A percentile compares a stretch with the other conserved stretches of the same genome.
Conservation (phyloP, 2,329 filamentous ascomycete genomes). For the Huntiella moniliformis region DNA sequence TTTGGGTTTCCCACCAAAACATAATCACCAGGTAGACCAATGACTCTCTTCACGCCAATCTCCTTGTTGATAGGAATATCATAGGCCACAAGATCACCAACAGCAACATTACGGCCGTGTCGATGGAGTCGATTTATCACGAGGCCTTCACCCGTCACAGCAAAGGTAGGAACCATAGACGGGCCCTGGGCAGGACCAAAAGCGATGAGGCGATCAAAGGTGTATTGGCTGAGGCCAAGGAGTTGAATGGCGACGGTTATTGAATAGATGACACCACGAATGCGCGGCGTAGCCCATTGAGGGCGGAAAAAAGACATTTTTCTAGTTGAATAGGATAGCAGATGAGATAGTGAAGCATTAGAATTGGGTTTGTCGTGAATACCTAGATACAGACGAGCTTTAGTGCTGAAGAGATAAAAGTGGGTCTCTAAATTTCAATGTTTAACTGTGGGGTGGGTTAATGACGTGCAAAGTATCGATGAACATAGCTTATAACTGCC, state of each 20-base stretch:
- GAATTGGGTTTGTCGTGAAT: not conserved
- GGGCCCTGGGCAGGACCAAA: conserved; percentile 46
- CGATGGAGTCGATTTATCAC: conserved; percentile 50
- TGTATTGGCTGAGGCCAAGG: conserved; percentile 30
- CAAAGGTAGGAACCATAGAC: conserved; percentile 79
- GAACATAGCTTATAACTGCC: not conserved
- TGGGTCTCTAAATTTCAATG: too few species aligned
- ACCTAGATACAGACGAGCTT: not conserved
- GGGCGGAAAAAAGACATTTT: conserved; percentile 9
- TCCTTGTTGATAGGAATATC: conserved; percentile 46
- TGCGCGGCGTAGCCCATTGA: conserved; percentile 6
- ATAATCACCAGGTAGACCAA: conserved; percentile 60
- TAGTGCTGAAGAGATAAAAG: not conserved
- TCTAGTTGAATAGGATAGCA: not conserved
- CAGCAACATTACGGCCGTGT: conserved; percentile 41
- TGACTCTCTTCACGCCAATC: conserved; percentile 58
- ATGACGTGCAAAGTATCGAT: not conserved
- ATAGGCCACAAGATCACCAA: conserved; percentile 77
- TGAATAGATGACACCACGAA: conserved; percentile 21
- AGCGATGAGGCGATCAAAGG: conserved; percentile 41
- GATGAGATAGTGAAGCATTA: not conserved
- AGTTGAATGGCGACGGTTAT: conserved; percentile 26
- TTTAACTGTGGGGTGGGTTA: too few species aligned
- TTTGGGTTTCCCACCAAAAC: conserved; percentile 47
- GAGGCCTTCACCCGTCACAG: conserved; percentile 46